Conservation (phyloP, 2,329 filamentous ascomycete genomes). For the Teratosphaeria nubilosa region DNA sequence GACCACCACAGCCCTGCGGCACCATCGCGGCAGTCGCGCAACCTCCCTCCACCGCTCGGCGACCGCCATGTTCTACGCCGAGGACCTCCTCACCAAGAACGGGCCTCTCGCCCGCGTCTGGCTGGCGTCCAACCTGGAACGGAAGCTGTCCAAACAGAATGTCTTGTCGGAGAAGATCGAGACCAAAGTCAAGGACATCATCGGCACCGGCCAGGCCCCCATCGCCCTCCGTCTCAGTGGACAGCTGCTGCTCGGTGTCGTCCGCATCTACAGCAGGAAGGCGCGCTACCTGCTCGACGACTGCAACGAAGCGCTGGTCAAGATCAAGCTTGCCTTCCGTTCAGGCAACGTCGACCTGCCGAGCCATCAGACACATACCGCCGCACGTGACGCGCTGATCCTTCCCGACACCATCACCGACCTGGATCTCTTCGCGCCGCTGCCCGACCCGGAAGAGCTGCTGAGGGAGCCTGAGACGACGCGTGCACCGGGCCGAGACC, state of each 20-base stretch:
- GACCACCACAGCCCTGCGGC: background rate
- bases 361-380: conserved; percentile 62
- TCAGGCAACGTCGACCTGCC: conserved; percentile 94
- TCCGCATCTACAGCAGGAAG: conserved; percentile 95
- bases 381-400: conserved; percentile 76
- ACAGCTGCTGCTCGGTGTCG: conserved; percentile 87
- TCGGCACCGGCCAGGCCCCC: conserved; percentile 82
- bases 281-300: conserved; percentile 93
- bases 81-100: conserved; percentile 90
- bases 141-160: conserved; percentile 94
- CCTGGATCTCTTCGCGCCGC: conserved; percentile 66
- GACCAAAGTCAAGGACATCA: conserved; percentile 90
- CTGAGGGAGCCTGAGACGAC: conserved; percentile 33
- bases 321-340: conserved; percentile 98
- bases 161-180: conserved; percentile 91
- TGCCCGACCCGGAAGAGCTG: conserved; percentile 78
- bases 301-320: conserved; percentile 93
- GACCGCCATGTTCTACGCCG: conserved; percentile 83
- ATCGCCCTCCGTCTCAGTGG: conserved; percentile 91
- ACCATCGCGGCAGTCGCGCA: background rate
- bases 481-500: conserved; percentile 28
- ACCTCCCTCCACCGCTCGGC: background rate
- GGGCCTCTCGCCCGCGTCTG: conserved; percentile 95
- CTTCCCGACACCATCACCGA: conserved; percentile 89
- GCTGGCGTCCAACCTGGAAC: conserved; percentile 95